Base-by-base conservation (phyloP, 805 yeast species). In the Blastobotrys chiropterorum region DNA sequence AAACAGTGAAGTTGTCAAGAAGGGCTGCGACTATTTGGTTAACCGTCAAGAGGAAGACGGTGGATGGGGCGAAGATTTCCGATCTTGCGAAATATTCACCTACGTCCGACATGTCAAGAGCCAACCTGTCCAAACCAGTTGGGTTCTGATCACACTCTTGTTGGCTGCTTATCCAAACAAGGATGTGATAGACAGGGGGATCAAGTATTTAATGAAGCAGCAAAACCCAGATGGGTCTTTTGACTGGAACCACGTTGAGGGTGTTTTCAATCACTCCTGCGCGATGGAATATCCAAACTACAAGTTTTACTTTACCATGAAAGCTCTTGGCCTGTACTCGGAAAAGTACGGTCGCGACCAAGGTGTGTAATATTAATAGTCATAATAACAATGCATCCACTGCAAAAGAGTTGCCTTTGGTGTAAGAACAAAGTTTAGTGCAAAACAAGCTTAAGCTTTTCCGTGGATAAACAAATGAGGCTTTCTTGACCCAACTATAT, bases 61-160 rank as follows among this genome's bases (percentile, higher is more conserved):
- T 20, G 99, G 99, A 0, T 94, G 99, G 99, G 87, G 96, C 51
- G 99, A 94, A 68, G 79, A 87, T 6, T 89, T 92, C 87, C 84
- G 92, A 64, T 81, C 95, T 2, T 82, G 92, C 61, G 98, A 92
- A 64, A 77, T 90, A 0, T 81, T 78, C 54, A 74, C 83, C 0
- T 92, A 90, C 66, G 86, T 90, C 1, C 81, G 82, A 44, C 78
- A 81, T 13, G 73, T 72, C 20, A 56, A 70, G 38, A 81, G 96
- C 1, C 74, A 84, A 48, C 84, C 84, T 0, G 96, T 92, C 1
- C 97, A 90, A 65, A 90, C 98, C 0, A 78, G 97, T 0, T 94
- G 99, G 99, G 95, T 85, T 0, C 59, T 86, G 4, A 85, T 94
- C 57, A 96, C 92, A 0, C 73, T 94, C 48, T 58, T 94, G 20